Base-by-base conservation (phyloP, 139 green algal genomes). In the Zygnema circumcarinatum region DNA sequence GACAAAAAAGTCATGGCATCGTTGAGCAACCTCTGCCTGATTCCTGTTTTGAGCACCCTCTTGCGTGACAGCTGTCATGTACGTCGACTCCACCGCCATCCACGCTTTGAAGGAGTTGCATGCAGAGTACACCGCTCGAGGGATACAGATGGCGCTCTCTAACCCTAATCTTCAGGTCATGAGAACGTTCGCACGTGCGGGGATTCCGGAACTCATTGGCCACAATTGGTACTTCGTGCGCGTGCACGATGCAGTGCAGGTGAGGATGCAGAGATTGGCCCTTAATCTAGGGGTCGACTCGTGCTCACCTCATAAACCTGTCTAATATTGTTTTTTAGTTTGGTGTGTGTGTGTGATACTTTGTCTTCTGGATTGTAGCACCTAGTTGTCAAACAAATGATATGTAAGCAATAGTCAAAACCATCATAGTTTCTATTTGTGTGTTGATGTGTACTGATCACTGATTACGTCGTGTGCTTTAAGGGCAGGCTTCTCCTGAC, bases 131-230 rank as follows among this genome's bases (percentile, higher is more conserved):
- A 31, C n/a, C 31, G 78, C 78, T 16, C 20, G 78, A 22, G 81
- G 72, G 35, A 74, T 95, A 0, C 79, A 90, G 47, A 81, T 95
- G 20, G 91, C 93, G 56, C 52, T 96, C 25, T 92, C 89, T 82
- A 96, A 96, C 86, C 94, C 94, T 36, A 86, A 62, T 35, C 84
- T 82, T 42, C 80, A 88, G 52, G 87, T 90, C 2, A 90, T 92
- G 87, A 25, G 38, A 21, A 56, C 54, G 11, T 40, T 92, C 22
- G 62, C 38, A 3, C 35, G 29, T 1, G 76, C 88, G 38, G 79
- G 67, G 35, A 41, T 92, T n/a, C 40, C 81, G 31, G 62, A 91
- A 33, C 53, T 92, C 22, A 92, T 92, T 33, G 88, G 88, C 16
- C 74, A 79, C 56, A 35, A 92, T 7, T 92, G 88, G 88, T 83